Percentiles rank a stretch among this genome's conserved stretches.
phyloP scores from a whole-genome alignment of 768 basidiomycete species.

The Coprinopsis cinerea region DNA sequence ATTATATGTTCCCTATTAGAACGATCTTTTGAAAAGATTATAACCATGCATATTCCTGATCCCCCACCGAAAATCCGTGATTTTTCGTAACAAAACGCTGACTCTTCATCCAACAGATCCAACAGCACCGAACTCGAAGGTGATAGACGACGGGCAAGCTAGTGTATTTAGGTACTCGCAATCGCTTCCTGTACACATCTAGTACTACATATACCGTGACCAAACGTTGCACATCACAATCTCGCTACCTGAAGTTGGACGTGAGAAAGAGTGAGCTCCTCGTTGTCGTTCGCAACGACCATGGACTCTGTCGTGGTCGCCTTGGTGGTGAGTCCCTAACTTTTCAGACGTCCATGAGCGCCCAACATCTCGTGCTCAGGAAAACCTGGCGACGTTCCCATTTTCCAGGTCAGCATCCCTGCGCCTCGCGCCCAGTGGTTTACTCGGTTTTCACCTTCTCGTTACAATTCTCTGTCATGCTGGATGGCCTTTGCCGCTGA shows the following conservation, averaged over 20 bases:
- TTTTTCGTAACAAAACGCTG: no score
- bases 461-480: not conserved
- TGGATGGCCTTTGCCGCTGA: not conserved
- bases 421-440: not conserved
- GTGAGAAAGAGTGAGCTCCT: not conserved
- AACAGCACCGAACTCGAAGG: no score
- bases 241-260: not conserved
- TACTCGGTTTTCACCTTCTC: conserved; percentile 3
- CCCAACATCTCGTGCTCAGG: not conserved
- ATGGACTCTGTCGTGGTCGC: not conserved
- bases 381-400: not conserved
- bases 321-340: not conserved
- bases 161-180: no score
- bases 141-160: no score
- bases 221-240: not conserved
- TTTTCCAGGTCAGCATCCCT: not conserved
- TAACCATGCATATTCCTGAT: not conserved
- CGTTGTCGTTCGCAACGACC: not conserved
- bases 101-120: no score
- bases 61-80: no score
- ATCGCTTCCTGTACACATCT: no score
- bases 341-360: no score
- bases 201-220: no score
- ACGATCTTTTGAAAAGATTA: not conserved
- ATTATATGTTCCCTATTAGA: conserved; percentile 59